A percentile compares a stretch with the other conserved stretches of the same genome.
These are phyloP conservation scores for Beauveria medogensis DNA, from an alignment of 2,329 filamentous ascomycete species.

Conservation along the genomic window DNA sequence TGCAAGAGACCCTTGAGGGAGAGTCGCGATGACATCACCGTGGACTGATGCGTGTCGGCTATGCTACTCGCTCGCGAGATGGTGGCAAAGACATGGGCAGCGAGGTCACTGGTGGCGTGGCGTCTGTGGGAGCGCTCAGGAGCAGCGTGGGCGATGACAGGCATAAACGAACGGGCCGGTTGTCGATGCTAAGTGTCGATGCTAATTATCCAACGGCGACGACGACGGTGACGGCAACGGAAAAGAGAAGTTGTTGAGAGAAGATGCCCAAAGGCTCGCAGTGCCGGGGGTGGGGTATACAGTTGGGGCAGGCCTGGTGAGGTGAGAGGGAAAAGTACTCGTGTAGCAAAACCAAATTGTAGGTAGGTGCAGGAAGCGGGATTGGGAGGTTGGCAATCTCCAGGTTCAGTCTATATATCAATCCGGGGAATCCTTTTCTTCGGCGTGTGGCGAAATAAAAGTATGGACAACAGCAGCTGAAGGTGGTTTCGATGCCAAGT, in stretches of 20 bases:
- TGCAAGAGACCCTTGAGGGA: slow-evolving; percentile 4
- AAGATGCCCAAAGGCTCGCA: background rate
- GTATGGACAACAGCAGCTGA: background rate
- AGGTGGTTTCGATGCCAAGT: too few relatives aligned
- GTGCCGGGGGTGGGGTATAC: too few relatives aligned
- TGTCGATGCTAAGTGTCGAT: background rate
- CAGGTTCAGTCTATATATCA: too few relatives aligned
- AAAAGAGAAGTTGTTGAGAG: background rate
- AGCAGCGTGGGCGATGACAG: background rate
- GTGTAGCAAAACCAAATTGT: too few relatives aligned
- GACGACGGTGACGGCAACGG: background rate
- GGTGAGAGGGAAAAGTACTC: too few relatives aligned
- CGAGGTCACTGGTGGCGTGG: background rate
- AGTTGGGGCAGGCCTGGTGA: too few relatives aligned
- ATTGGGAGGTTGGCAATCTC: too few relatives aligned
- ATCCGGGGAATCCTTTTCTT: background rate
- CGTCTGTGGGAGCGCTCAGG: background rate
- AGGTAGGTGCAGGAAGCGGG: too few relatives aligned
- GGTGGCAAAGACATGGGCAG: background rate
- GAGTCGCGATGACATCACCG: background rate
- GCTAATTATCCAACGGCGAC: background rate
- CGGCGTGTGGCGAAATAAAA: background rate
- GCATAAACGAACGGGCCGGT: background rate
- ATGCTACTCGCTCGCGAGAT: background rate
- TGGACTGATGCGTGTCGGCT: background rate